A percentile compares a stretch with the other conserved stretches of the same genome.
Conservation (phyloP, 208 protist species). For the Strigomonas culicis region DNA sequence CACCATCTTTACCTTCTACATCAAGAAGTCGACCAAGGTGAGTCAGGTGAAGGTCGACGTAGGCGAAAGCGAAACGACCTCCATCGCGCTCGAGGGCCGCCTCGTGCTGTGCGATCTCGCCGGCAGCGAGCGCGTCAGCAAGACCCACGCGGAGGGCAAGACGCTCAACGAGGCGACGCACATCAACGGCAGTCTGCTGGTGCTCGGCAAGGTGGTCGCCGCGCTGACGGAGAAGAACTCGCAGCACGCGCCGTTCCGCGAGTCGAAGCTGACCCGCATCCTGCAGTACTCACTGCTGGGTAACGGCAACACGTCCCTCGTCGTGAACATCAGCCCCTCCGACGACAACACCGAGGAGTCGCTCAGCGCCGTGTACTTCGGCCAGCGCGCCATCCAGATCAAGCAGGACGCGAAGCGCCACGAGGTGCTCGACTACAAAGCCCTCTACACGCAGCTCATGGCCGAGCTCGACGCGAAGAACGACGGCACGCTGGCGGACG, state of each 20-base stretch:
- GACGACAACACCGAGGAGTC: conserved; percentile 87
- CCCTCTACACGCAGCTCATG: conserved; percentile 84
- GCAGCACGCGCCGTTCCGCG: conserved; percentile 86
- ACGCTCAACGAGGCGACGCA: conserved; percentile 93
- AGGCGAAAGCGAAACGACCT: conserved; percentile 13
- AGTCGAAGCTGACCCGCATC: conserved; percentile 94
- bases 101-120: conserved; percentile 97
- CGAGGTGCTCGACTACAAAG: conserved; percentile 91
- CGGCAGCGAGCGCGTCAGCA: conserved; percentile 93
- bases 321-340: conserved; percentile 87
- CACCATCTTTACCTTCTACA: conserved; percentile 91
- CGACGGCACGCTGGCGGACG: conserved; percentile 68
- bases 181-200: conserved; percentile 97
- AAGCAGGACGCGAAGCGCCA: conserved; percentile 89
- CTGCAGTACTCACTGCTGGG: conserved; percentile 90
- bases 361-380: conserved; percentile 85
- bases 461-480: conserved; percentile 85
- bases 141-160: conserved; percentile 91
- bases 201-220: conserved; percentile 84
- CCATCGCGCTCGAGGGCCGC: conserved; percentile 68
- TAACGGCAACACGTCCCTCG: conserved; percentile 89
- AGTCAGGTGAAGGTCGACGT: conserved; percentile 23
- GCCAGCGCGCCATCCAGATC: conserved; percentile 91
- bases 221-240: conserved; percentile 77
- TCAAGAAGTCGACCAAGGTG: conserved; percentile 65